A percentile compares a stretch with the other conserved stretches of the same genome.
Conservation (phyloP, 371 early-diverging fungal species). For the Mortierella sp. region DNA sequence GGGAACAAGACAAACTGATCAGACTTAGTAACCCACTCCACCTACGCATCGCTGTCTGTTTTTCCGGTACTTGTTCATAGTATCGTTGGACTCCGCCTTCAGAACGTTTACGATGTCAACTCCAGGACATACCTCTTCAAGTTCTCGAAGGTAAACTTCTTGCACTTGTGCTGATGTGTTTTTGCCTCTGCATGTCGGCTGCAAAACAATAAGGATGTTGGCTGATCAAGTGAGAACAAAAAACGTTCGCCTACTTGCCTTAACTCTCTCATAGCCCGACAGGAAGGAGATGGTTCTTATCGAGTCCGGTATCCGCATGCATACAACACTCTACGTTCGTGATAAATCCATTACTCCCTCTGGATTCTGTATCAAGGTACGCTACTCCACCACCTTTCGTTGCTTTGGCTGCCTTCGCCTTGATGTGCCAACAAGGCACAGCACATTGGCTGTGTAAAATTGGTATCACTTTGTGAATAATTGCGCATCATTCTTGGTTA, state of each 20-base stretch:
- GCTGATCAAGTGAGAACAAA: conserved; percentile 6
- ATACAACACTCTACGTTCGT: conserved; percentile 90
- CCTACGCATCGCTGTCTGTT: neutral
- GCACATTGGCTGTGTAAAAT: neutral
- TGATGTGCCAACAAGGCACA: neutral
- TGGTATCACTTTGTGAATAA: neutral
- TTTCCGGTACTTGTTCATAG: conserved; percentile 46
- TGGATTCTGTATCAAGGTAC: conserved; percentile 87
- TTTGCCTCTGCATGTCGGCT: neutral
- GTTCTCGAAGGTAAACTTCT: conserved; percentile 79
- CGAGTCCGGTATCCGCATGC: conserved; percentile 95
- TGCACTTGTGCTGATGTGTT: neutral
- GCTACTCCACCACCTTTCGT: neutral
- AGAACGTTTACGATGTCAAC: conserved; percentile 96
- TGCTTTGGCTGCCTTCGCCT: neutral
- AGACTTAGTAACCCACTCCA: neutral
- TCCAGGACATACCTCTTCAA: conserved; percentile 93
- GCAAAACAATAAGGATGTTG: neutral
- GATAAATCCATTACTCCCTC: conserved; percentile 92
- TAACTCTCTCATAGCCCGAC: conserved; percentile 72
- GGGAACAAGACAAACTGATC: neutral
- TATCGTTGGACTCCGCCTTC: conserved; percentile 89
- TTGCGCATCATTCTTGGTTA: neutral
- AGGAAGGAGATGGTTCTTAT: conserved; percentile 90
- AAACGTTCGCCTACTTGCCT: neutral